Base-by-base conservation (phyloP, 2,329 filamentous ascomycete genomes). In the Alternaria arborescens region DNA sequence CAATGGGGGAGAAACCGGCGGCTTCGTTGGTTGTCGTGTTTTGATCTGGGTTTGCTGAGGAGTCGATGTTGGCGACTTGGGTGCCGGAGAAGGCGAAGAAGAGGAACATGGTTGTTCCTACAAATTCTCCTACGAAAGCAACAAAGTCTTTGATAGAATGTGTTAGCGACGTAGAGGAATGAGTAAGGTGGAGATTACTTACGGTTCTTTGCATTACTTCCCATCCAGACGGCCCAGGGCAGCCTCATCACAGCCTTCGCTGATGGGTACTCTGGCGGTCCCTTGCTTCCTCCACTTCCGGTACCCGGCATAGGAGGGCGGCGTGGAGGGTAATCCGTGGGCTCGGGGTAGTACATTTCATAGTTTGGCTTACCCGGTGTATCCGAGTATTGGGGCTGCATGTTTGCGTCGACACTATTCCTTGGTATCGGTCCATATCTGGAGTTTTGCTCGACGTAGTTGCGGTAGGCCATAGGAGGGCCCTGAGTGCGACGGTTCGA, bases 31-130 rank as follows among this genome's bases (percentile, higher is more conserved):
- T 81, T 0, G 82, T 83, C 1, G 82, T 82, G 16, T 64, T 65
- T 20, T 77, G 74, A 44, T 66, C 64, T 2, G 60, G 46, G 4
- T 59, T 79, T 59, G 80, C 76, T 30, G 73, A 74, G 54, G 82
- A 85, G 34, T 79, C 82, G 18, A 85, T 79, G 65, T 82, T 82
- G 22, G 81, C 80, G n/a, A 82, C 79, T 55, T 82, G 80, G 1
- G 80, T 80, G 6, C 79, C 81, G 1, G 74, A 72, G 41, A 83
- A 77, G 16, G 81, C 81, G 53, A 83, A 81, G 73, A 78, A 82
- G 32, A 83, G 73, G 55, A 83, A 82, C 60, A 82, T 76, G 8
- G 79, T 77, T 1, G 81, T 82, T 26, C 80, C 81, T 8, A 81
- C 78, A 47, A 79, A 82, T 54, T 82, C 80, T 78, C 82, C 82